These are phyloP conservation scores for Aspergillus nomiae DNA, from an alignment of 2,329 filamentous ascomycete species.

Conservation along the genomic window DNA sequence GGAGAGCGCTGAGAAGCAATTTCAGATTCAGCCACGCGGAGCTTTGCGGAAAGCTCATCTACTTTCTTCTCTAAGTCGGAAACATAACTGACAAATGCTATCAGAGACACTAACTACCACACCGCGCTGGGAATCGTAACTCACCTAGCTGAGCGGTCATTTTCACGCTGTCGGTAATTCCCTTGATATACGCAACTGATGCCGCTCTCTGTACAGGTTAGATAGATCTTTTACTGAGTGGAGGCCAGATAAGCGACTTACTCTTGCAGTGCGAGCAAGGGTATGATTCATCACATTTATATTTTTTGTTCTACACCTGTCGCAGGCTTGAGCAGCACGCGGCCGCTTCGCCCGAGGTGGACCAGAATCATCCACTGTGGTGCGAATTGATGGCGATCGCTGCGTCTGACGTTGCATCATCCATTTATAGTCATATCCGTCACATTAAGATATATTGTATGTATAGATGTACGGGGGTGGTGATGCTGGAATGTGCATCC, in stretches of 20 bases:
- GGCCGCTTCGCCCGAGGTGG: slow-evolving; percentile 35
- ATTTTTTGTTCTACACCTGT: slow-evolving; percentile 52
- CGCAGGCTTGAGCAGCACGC: slow-evolving; percentile 51
- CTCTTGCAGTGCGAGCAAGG: slow-evolving; percentile 50
- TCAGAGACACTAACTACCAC: background rate
- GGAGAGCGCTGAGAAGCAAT: slow-evolving; percentile 16
- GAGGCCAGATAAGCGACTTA: slow-evolving; percentile 23
- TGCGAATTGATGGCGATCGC: slow-evolving; percentile 11
- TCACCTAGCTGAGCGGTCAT: slow-evolving; percentile 31
- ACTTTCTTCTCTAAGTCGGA: slow-evolving; percentile 38
- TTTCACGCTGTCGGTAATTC: slow-evolving; percentile 35
- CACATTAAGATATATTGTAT: slow-evolving; percentile 5
- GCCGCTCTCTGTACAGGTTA: slow-evolving; percentile 29
- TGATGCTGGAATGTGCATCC: background rate
- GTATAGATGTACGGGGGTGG: background rate
- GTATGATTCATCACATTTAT: slow-evolving; percentile 51
- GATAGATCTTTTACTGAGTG: background rate
- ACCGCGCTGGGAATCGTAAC: background rate
- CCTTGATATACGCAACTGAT: slow-evolving; percentile 39
- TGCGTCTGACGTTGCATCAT: slow-evolving; percentile 42
- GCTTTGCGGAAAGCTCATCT: slow-evolving; percentile 31
- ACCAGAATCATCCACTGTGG: slow-evolving; percentile 18
- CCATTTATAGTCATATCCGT: slow-evolving; percentile 14
- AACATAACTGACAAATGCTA: slow-evolving; percentile 30
- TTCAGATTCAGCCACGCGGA: slow-evolving; percentile 25